A percentile compares a stretch with the other conserved stretches of the same genome.
Evolutionary conservation across 495 filamentous ascomycete species (phyloP).

Genomic region (Saxispiralis lemnorum): DNA sequence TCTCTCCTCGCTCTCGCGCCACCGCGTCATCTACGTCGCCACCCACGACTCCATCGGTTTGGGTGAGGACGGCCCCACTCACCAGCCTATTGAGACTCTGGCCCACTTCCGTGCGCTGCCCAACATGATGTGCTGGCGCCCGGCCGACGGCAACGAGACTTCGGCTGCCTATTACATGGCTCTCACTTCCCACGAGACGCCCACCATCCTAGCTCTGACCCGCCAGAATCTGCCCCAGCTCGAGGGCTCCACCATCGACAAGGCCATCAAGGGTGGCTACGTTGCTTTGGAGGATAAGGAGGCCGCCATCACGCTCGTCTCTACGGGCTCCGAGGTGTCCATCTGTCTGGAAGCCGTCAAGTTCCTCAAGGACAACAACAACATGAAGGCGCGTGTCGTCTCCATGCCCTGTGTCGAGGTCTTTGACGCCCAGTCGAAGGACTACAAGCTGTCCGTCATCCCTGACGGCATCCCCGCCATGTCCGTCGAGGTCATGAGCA

Average conservation of each 20-base stretch:
- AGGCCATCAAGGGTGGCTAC: slow-evolving; percentile 87
- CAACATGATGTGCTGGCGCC: slow-evolving; percentile 99
- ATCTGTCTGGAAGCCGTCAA: slow-evolving; percentile 84
- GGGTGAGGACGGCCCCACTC: slow-evolving; percentile 94
- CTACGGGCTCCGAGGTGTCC: slow-evolving; percentile 89
- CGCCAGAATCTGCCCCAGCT: slow-evolving; percentile 98
- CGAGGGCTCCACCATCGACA: slow-evolving; percentile 74
- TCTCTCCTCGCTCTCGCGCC: slow-evolving; percentile 78
- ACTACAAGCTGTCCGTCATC: slow-evolving; percentile 76
- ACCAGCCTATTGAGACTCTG: slow-evolving; percentile 99
- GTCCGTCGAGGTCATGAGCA: slow-evolving; percentile 87
- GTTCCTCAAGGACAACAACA: slow-evolving; percentile 76
- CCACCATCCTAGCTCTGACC: slow-evolving; percentile 81
- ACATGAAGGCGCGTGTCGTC: slow-evolving; percentile 76
- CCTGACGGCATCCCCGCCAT: slow-evolving; percentile 88
- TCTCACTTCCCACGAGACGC: slow-evolving; percentile 77
- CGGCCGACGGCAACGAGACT: slow-evolving; percentile 96
- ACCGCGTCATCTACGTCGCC: slow-evolving; percentile 86
- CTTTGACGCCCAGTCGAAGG: slow-evolving; percentile 85
- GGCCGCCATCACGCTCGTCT: slow-evolving; percentile 77
- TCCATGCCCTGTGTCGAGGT: slow-evolving; percentile 96
- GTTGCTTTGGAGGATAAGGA: slow-evolving; percentile 66
- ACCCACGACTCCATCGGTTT: slow-evolving; percentile 99
- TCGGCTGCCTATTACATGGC: slow-evolving; percentile 95
- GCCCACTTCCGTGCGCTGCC: slow-evolving; percentile 97